These are phyloP conservation scores for Cenchrus purpureus DNA, from an alignment of 176 grass and related monocot genomes.

Conservation along the genomic window DNA sequence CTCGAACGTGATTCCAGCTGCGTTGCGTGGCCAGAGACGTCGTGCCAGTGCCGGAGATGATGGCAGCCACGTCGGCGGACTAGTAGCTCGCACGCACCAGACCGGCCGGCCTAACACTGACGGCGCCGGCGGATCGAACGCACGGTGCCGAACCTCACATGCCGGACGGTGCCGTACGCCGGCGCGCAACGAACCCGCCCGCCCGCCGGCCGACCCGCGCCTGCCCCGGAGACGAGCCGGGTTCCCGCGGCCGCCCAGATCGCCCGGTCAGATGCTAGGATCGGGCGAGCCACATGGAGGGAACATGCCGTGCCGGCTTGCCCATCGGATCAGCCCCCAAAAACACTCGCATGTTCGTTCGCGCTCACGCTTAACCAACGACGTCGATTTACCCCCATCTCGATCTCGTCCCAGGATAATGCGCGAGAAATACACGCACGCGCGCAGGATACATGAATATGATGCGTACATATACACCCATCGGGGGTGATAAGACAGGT, in stretches of 20 bases:
- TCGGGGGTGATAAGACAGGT: background rate
- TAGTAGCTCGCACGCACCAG: background rate
- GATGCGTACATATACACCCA: background rate
- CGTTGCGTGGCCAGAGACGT: background rate
- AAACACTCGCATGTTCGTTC: slow-evolving; percentile 38
- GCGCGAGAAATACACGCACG: background rate
- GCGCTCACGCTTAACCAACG: background rate
- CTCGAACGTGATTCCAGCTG: background rate
- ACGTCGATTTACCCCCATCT: background rate
- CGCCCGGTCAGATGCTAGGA: slow-evolving; percentile 24
- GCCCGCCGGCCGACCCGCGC: background rate
- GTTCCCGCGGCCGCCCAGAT: slow-evolving; percentile 15
- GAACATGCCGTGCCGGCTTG: slow-evolving; percentile 30
- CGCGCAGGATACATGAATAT: no score
- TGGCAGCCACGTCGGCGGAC: background rate
- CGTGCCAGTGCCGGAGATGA: background rate
- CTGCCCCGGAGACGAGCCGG: background rate
- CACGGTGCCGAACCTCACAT: background rate
- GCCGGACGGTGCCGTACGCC: background rate
- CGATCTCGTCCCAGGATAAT: slow-evolving; percentile 11
- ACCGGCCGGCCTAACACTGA: slow-evolving; percentile 36
- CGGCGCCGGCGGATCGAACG: background rate
- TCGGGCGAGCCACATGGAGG: slow-evolving; percentile 43
- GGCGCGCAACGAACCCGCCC: background rate
- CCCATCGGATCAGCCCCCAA: slow-evolving; percentile 3